These are phyloP conservation scores for Sphagnum fallax DNA, from an alignment of 228 moss, liverwort and hornwort genomes.

Conservation along the genomic window DNA sequence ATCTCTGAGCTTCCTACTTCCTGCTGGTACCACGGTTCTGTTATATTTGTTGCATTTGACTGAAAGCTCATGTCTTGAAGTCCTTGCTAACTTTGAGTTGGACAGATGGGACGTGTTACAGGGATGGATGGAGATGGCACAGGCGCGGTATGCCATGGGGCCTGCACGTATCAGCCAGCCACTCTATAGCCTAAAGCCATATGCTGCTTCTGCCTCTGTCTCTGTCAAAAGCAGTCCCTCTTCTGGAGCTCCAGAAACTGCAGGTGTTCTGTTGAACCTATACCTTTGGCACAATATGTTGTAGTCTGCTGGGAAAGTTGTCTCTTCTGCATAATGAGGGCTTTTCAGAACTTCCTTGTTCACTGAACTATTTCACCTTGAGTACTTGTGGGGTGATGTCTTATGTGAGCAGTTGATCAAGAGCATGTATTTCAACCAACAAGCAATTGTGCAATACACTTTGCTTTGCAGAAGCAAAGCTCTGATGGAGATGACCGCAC, in stretches of 20 bases:
- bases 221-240: conserved; percentile 12
- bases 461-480: conserved; percentile 17
- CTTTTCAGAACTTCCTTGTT: background rate
- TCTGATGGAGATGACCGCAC: conserved; percentile 5
- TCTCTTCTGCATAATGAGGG: background rate
- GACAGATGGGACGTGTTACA: conserved; percentile 25
- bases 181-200: conserved; percentile 71
- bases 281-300: background rate
- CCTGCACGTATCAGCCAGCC: conserved; percentile 65
- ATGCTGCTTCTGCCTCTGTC: conserved; percentile 53
- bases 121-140: conserved; percentile 91
- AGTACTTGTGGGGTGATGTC: background rate
- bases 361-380: background rate
- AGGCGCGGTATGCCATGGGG: conserved; percentile 82
- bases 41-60: too few relatives aligned
- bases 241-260: background rate
- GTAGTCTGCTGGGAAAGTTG: background rate
- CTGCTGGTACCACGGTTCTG: too few relatives aligned
- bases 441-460: conserved; percentile 10
- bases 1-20: background rate
- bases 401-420: conserved; percentile 9
- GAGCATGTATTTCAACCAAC: conserved; percentile 1
- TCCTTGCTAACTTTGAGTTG: conserved; percentile 9
- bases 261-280: conserved; percentile 1
- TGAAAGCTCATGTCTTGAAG: background rate